These are phyloP conservation scores for Botrytis pseudocinerea DNA, from an alignment of 2,329 filamentous ascomycete species.

Conservation along the genomic window DNA sequence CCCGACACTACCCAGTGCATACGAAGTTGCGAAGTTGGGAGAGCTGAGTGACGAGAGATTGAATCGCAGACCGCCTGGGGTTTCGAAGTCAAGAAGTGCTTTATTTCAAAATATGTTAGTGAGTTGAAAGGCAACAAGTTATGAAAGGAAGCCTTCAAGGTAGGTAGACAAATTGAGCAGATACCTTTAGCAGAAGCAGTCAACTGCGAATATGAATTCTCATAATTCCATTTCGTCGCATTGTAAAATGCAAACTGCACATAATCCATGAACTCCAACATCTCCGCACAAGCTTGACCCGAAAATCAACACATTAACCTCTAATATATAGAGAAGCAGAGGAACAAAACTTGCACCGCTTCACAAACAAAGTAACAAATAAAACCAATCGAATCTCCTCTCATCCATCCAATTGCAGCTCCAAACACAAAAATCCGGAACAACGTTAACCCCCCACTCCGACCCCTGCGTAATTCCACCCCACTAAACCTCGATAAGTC, in stretches of 20 bases:
- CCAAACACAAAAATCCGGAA: conserved; percentile 16
- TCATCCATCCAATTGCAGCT: not conserved
- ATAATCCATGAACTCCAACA: conserved; percentile 98
- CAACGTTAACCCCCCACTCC: conserved; percentile 21
- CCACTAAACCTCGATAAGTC: conserved; percentile 13
- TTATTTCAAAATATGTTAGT: conserved; percentile 29
- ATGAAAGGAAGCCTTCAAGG: conserved; percentile 27
- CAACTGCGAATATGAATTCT: conserved; percentile 87
- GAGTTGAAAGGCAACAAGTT: conserved; percentile 23
- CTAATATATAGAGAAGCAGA: not conserved
- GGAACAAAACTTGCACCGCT: not conserved
- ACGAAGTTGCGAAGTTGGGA: conserved; percentile 90
- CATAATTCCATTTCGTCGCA: conserved; percentile 82
- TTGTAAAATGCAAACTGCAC: conserved; percentile 88
- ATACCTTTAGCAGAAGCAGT: conserved; percentile 79
- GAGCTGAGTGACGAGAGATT: conserved; percentile 90
- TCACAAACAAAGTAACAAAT: not conserved
- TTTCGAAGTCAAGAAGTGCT: conserved; percentile 87
- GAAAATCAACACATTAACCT: conserved; percentile 12
- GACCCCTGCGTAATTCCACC: not conserved
- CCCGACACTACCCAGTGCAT: conserved; percentile 84
- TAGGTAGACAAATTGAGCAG: not conserved
- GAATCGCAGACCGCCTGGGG: conserved; percentile 79
- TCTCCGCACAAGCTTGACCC: conserved; percentile 43
- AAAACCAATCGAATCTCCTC: not conserved